Percentiles rank a stretch among this genome's conserved stretches.
Evolutionary conservation across 1,139 yeast genomes (phyloP).

Genomic region (Geotrichum macrosporum): DNA sequence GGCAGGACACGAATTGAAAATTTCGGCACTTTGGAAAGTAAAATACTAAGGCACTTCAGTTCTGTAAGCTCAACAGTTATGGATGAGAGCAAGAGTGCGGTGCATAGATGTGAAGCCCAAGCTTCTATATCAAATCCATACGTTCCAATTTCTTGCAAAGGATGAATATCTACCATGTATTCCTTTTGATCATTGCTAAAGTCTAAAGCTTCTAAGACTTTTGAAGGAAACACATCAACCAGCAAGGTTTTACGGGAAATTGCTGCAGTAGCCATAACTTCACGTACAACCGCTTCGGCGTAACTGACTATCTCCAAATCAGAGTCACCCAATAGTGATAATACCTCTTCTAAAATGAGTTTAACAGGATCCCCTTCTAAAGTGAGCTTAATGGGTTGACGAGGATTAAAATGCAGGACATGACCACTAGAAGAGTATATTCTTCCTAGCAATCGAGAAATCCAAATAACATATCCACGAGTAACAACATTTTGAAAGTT

Average conservation of each 20-base stretch:
- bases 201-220: slow-evolving; percentile 2
- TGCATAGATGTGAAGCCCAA: slow-evolving; percentile 16
- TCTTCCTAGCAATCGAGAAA: slow-evolving; percentile 14
- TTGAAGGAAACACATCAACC: background rate
- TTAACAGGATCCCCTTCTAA: slow-evolving; percentile 5
- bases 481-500: slow-evolving; percentile 7
- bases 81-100: slow-evolving; percentile 2
- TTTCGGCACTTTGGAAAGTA: slow-evolving; percentile 8
- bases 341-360: slow-evolving; percentile 2
- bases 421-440: slow-evolving; percentile 8
- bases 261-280: slow-evolving; percentile 2
- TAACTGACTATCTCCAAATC: slow-evolving; percentile 7
- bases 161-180: background rate
- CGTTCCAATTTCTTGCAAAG: background rate
- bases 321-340: background rate
- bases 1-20: slow-evolving; percentile 14
- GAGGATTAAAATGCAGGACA: background rate
- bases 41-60: slow-evolving; percentile 6
- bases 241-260: background rate
- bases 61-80: slow-evolving; percentile 4
- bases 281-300: slow-evolving; percentile 12
- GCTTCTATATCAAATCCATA: background rate
- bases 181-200: slow-evolving; percentile 2
- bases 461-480: slow-evolving; percentile 16
- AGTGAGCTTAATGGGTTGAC: background rate